Base-by-base conservation (phyloP, 768 basidiomycete genomes). In the Lyophyllum decastes region DNA sequence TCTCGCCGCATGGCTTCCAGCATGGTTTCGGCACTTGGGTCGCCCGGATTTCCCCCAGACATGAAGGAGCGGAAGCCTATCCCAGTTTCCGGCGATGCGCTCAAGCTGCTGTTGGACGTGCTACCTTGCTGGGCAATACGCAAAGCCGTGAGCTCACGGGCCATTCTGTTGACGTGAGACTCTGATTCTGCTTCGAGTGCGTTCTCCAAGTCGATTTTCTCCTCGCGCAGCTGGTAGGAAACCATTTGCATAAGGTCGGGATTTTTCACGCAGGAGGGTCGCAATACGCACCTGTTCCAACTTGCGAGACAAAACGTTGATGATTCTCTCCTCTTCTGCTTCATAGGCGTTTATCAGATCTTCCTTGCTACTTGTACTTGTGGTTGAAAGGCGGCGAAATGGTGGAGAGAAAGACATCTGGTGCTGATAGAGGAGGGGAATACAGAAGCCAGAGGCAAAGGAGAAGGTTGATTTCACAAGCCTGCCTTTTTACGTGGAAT, bases 301-400 rank as follows among this genome's bases (percentile, higher is more conserved):
- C 70, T 94, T 94, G 63, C 91, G 79, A 25, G 89, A 92, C 54
- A 94, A 75, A 7, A 89, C 78, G 59, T 92, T 93, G 62, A 92
- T 89, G 54, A 94, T 92, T 45, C 91, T 85, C 69, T 94, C 92
- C 72, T 94, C 91, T 72, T 94, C 92, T 11, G 92, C 92, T 65
- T 94, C 92, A 70, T 92, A 94, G 21, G 89, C 88, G 71, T 94
- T 92, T 67, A 93, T 93, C 67, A 94, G 78, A 52, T 84, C 87
- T 68, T 93, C 91, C 64, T 81, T 82, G 54, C 74, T 82, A 59
- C 76, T 80, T 38, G 84, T 74, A 66, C 79, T 84, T 33, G 81
- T 76, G 2, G 77, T 74, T 11, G 86, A 85, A 55, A 74, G 66
- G n/a, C 87, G 78, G 56, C 85, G 82, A 49, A 87, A 73, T 41